Percentiles rank a stretch among this genome's conserved stretches.
Conservation (phyloP, 1,284 basidiomycete genomes). For the Apiotrichum laibachii region DNA sequence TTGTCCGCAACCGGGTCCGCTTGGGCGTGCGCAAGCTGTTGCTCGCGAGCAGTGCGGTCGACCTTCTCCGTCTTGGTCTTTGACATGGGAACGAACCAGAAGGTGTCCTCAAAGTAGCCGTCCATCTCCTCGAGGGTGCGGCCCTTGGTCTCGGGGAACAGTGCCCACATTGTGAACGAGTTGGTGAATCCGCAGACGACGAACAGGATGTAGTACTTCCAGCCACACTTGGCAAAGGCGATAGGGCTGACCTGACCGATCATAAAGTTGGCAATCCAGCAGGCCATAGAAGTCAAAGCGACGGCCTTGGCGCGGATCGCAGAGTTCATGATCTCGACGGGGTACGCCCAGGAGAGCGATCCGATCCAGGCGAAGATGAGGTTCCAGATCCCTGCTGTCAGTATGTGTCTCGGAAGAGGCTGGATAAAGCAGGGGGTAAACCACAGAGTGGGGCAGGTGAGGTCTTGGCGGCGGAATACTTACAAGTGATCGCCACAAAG, state of each 20-base stretch:
- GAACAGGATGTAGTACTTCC: slow-evolving; percentile 57
- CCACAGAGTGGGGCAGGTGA: too few relatives aligned
- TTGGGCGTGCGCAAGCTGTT: slow-evolving; percentile 48
- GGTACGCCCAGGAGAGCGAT: slow-evolving; percentile 22
- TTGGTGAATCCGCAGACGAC: slow-evolving; percentile 63
- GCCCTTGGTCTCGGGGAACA: slow-evolving; percentile 49
- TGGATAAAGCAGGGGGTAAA: too few relatives aligned
- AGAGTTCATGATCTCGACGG: slow-evolving; percentile 58
- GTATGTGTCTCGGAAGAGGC: too few relatives aligned
- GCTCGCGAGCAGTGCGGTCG: slow-evolving; percentile 54
- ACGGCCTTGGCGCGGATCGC: slow-evolving; percentile 63
- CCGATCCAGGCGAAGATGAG: slow-evolving; percentile 7
- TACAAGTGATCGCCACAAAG: slow-evolving; percentile 7
- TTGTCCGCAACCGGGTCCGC: not conserved
- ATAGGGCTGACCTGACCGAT: slow-evolving; percentile 51
- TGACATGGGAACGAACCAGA: slow-evolving; percentile 57
- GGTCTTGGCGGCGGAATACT: not conserved
- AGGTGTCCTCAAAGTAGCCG: slow-evolving; percentile 56
- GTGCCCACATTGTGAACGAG: slow-evolving; percentile 59
- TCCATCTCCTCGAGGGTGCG: slow-evolving; percentile 59
- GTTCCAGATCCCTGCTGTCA: slow-evolving; percentile 31
- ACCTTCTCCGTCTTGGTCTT: slow-evolving; percentile 51
- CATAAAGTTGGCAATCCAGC: slow-evolving; percentile 52
- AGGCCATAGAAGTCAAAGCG: slow-evolving; percentile 59
- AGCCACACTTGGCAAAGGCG: slow-evolving; percentile 47